phyloP scores from a whole-genome alignment of 805 yeast species.

The Lipomyces chichibuensis region DNA sequence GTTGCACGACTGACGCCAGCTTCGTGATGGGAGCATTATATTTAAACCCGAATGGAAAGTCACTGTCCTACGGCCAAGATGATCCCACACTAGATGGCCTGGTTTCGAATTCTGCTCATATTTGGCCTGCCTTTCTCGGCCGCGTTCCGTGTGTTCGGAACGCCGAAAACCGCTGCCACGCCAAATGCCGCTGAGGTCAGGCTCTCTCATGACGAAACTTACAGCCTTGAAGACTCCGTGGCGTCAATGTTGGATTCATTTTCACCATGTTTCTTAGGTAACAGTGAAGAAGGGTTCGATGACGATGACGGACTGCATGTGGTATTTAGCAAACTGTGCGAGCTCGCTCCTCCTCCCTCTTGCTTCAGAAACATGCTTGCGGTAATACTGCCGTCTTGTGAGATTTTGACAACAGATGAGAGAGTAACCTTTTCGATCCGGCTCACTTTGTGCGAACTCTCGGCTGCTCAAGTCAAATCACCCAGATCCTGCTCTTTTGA shows the following conservation, averaged over 20 bases:
- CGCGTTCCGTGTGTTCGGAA: not conserved
- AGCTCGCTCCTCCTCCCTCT: slow-evolving; percentile 32
- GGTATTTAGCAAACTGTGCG: slow-evolving; percentile 24
- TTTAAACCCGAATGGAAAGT: not conserved
- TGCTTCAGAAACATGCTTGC: slow-evolving; percentile 30
- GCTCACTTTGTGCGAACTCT: slow-evolving; percentile 35
- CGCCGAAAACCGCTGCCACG: not conserved
- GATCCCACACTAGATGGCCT: not conserved
- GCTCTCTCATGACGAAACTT: not conserved
- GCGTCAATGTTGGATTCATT: slow-evolving; percentile 4
- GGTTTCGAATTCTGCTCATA: not conserved
- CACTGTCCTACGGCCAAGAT: not conserved
- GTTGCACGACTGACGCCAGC: not conserved
- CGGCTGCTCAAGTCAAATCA: slow-evolving; percentile 22
- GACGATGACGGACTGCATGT: not conserved
- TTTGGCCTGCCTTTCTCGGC: not conserved
- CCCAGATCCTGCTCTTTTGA: slow-evolving; percentile 20
- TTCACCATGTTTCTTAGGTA: not conserved
- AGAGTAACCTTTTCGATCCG: slow-evolving; percentile 28
- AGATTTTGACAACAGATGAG: slow-evolving; percentile 15
- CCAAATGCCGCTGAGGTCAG: not conserved
- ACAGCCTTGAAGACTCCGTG: not conserved
- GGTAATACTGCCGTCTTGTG: slow-evolving; percentile 24
- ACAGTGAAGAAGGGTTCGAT: not conserved
- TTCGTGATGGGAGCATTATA: not conserved